phyloP scores from a whole-genome alignment of 73 alveolate species.

The Breviolum minutum region DNA sequence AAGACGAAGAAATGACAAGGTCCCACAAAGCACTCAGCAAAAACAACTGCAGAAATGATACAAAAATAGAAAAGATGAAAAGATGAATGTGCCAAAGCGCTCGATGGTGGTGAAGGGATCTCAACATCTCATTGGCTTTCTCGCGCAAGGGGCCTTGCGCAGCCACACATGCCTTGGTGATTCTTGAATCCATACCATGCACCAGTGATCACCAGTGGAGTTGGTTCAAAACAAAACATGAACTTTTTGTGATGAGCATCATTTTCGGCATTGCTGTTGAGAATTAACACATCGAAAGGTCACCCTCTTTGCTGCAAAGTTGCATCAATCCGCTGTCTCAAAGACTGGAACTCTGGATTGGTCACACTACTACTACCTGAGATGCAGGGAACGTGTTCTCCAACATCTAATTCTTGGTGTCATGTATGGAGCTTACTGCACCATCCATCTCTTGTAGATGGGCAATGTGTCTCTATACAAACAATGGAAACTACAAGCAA shows the following conservation, averaged over 20 bases:
- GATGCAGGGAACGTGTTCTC: neutral
- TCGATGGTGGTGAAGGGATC: conserved; percentile 66
- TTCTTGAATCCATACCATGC: too few species aligned
- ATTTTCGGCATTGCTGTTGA: neutral
- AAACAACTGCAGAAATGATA: too few species aligned
- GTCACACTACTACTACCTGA: conserved; percentile 21
- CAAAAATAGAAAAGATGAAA: too few species aligned
- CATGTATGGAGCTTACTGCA: neutral
- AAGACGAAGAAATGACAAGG: too few species aligned
- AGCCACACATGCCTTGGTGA: conserved; percentile 39
- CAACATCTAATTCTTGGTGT: neutral
- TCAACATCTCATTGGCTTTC: conserved; percentile 64
- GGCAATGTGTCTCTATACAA: too few species aligned
- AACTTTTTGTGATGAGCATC: neutral
- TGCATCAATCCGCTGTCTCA: conserved; percentile 43
- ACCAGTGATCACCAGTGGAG: neutral
- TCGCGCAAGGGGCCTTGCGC: conserved; percentile 67
- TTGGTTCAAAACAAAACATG: neutral
- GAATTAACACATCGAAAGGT: neutral
- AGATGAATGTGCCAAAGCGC: neutral
- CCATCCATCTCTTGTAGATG: too few species aligned
- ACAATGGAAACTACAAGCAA: too few species aligned
- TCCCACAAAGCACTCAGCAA: too few species aligned
- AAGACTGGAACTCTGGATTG: conserved; percentile 17
- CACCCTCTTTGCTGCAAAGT: neutral